Conservation (phyloP, 169 alveolate genomes). For the Fabrea salina region DNA sequence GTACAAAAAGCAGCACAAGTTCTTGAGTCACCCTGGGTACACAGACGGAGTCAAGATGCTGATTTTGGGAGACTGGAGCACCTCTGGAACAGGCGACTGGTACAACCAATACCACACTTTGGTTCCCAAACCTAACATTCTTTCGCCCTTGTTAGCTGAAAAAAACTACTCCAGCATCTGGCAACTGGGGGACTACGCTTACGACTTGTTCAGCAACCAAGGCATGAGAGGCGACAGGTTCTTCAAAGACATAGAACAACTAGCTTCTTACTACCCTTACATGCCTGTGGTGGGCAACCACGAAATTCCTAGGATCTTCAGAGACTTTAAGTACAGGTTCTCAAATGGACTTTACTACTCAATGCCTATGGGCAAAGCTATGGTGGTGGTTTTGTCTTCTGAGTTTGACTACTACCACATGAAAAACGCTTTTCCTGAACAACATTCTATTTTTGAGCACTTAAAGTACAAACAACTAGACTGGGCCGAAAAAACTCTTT, state of each 20-base stretch:
- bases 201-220: not conserved
- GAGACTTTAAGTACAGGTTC: not conserved
- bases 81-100: not conserved
- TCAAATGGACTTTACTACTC: not conserved
- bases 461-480: not conserved
- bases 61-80: not conserved
- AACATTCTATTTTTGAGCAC: not conserved
- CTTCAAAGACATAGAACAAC: not conserved
- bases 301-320: not conserved
- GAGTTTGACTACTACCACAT: conserved; percentile 1
- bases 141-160: not conserved
- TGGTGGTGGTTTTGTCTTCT: not conserved
- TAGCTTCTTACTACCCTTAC: not conserved
- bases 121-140: not conserved
- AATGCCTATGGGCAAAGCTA: not conserved
- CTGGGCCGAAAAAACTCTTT: not conserved
- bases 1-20: too few species aligned
- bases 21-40: not conserved
- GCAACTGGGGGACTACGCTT: conserved; percentile 22
- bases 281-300: conserved; percentile 17
- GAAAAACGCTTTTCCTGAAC: not conserved
- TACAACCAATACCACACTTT: not conserved
- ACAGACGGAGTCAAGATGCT: not conserved
- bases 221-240: conserved; percentile 9
- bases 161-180: not conserved